phyloP scores from a whole-genome alignment of 2,329 filamentous ascomycete genomes.

The Proliferodiscus dingleyae region DNA sequence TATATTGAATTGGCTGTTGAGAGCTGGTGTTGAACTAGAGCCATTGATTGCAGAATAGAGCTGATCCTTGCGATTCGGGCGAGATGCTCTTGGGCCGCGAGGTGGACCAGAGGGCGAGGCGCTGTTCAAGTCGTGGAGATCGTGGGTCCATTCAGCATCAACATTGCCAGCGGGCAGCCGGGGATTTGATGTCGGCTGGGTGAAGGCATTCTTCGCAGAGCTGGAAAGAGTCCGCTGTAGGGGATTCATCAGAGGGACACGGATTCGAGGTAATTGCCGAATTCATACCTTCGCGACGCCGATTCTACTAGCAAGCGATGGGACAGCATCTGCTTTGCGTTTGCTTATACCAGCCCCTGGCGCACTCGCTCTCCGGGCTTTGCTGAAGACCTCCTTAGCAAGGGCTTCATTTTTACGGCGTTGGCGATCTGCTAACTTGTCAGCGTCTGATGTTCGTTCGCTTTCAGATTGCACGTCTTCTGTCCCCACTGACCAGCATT shows the following conservation, averaged over 20 bases:
- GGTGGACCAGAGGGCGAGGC: slow-evolving; percentile 35
- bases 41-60: slow-evolving; percentile 24
- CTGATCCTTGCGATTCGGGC: slow-evolving; percentile 25
- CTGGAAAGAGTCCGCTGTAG: slow-evolving; percentile 17
- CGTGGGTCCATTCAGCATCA: slow-evolving; percentile 67
- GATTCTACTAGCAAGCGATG: slow-evolving; percentile 65
- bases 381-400: slow-evolving; percentile 68
- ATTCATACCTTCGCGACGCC: slow-evolving; percentile 63
- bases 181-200: slow-evolving; percentile 8
- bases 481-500: slow-evolving; percentile 23
- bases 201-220: slow-evolving; percentile 26
- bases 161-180: slow-evolving; percentile 47
- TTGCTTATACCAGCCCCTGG: slow-evolving; percentile 42
- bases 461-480: neutral
- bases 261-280: neutral
- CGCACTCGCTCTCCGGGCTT: slow-evolving; percentile 51
- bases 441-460: slow-evolving; percentile 6
- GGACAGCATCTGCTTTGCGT: slow-evolving; percentile 39
- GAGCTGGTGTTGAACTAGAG: slow-evolving; percentile 29
- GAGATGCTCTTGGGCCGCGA: slow-evolving; percentile 26
- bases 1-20: slow-evolving; percentile 31
- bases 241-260: slow-evolving; percentile 10
- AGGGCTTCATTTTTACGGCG: slow-evolving; percentile 67
- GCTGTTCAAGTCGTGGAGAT: slow-evolving; percentile 52
- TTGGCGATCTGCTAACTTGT: slow-evolving; percentile 43